Base-by-base conservation (phyloP, 2,329 filamentous ascomycete species). In the Pseudocercospora fijiensis region DNA sequence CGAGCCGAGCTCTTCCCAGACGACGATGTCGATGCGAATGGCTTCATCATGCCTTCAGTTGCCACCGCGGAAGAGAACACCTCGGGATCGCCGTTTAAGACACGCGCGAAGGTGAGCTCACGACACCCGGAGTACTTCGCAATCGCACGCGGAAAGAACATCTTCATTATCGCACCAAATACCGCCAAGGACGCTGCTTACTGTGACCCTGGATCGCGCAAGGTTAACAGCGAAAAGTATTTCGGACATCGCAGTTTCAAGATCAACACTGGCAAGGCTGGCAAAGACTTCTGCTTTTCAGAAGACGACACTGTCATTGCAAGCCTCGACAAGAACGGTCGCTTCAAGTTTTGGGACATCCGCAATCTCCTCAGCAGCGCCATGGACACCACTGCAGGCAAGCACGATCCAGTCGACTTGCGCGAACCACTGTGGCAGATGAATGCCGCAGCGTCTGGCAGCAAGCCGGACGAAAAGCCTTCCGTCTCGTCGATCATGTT, bases 281-380 rank as follows among this genome's bases (percentile, higher is more conserved):
- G 93, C 67, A 99, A 99, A 78, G 95, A 99, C 77, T 99, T 99
- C 76, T 90, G 89, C 53, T 99, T 99, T 79, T 97, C 94, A 77
- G 93, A 96, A 76, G 95, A 99, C 76, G 95, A 99, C 77, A 91
- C 90, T 1, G 88, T 94, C 45, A 92, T 99, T 70, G 93, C 96
- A 53, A 97, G 94, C 56, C 86, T 99, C 58, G 96, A 99, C 78
- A 99, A 99, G 81, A 94, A 92, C 64, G 96, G 95, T 55, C 89
- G 92, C 66, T 89, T 98, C 80, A 95, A 96, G 78, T 97, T 99
- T 82, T 99, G 95, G 96, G 95, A 99, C 76, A 91, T 98, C 69
- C 90, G 90, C 64, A 87, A 90, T 65, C 84, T 97, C 61, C 89
- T 83, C 7, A 79, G 83, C 58, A 78, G 78, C 30, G 76, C 78